Conservation (phyloP, 768 basidiomycete genomes). For the Clathrus columnatus region DNA sequence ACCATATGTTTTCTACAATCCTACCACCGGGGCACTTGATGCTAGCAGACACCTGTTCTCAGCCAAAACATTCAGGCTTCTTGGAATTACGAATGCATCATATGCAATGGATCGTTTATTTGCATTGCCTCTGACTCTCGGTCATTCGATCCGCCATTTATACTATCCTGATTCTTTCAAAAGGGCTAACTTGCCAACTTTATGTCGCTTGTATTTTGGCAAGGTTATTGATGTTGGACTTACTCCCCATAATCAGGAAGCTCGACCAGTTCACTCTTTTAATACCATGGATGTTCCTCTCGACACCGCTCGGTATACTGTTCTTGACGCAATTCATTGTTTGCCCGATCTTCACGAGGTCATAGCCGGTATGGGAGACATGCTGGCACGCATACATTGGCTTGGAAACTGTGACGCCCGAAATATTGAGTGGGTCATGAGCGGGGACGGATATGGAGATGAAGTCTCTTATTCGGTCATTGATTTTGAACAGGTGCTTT, state of each 20-base stretch:
- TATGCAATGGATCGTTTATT: constrained; percentile 24
- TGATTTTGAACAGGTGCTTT: constrained; percentile 26
- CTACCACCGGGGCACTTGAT: neutral
- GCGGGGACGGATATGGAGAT: constrained; percentile 17
- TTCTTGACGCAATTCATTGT: constrained; percentile 3
- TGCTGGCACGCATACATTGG: constrained; percentile 23
- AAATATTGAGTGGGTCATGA: constrained; percentile 26
- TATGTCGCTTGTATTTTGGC: constrained; percentile 25
- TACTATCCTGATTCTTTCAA: constrained; percentile 14
- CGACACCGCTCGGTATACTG: constrained; percentile 18
- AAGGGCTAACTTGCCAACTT: constrained; percentile 12
- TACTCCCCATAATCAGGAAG: neutral
- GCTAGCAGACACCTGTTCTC: neutral
- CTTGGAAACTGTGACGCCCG: constrained; percentile 20
- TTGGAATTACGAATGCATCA: constrained; percentile 11
- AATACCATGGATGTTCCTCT: constrained; percentile 24
- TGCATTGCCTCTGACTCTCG: constrained; percentile 15
- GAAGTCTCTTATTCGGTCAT: constrained; percentile 18
- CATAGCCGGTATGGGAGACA: constrained; percentile 24
- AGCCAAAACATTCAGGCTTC: neutral
- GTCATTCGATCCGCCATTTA: constrained; percentile 13
- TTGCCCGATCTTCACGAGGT: constrained; percentile 13
- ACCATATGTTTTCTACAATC: constrained; percentile 17
- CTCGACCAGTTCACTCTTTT: constrained; percentile 16
- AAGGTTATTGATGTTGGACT: constrained; percentile 15